Conservation (phyloP, 2,329 filamentous ascomycete genomes). For the Ceratocystis papillata region DNA sequence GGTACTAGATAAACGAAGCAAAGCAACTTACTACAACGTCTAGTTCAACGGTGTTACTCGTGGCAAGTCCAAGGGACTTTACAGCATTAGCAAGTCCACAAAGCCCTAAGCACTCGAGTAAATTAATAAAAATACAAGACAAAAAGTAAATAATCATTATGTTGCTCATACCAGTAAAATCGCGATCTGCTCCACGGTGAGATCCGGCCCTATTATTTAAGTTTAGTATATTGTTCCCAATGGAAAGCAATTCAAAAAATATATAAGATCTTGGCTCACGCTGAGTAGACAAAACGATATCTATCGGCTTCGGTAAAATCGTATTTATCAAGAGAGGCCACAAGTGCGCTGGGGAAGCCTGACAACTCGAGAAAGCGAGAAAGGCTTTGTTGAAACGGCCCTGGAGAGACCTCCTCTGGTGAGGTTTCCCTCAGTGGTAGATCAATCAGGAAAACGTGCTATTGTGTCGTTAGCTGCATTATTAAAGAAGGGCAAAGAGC, state of each 20-base stretch:
- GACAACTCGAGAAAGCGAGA: slow-evolving; percentile 58
- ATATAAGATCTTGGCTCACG: slow-evolving; percentile 45
- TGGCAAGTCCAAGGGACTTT: slow-evolving; percentile 49
- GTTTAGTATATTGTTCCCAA: slow-evolving; percentile 25
- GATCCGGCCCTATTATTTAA: slow-evolving; percentile 41
- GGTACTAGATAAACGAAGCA: slow-evolving; percentile 11
- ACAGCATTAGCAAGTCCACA: slow-evolving; percentile 62
- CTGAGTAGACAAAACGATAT: slow-evolving; percentile 74
- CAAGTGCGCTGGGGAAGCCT: slow-evolving; percentile 51
- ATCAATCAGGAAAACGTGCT: slow-evolving; percentile 86
- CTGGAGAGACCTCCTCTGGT: slow-evolving; percentile 27
- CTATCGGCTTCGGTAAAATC: slow-evolving; percentile 65
- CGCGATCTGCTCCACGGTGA: slow-evolving; percentile 40
- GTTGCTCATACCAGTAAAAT: slow-evolving; percentile 33
- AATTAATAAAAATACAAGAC: background rate
- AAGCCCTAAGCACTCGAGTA: slow-evolving; percentile 45
- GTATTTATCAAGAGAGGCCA: slow-evolving; percentile 61
- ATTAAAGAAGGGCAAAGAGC: slow-evolving; percentile 7
- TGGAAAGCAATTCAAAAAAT: background rate
- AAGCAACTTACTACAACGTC: slow-evolving; percentile 55
- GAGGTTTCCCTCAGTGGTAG: slow-evolving; percentile 47
- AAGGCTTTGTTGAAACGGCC: slow-evolving; percentile 57
- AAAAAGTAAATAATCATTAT: slow-evolving; percentile 10
- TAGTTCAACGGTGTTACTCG: slow-evolving; percentile 47
- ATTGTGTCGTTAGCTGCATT: slow-evolving; percentile 15